Evolutionary conservation across 2,329 filamentous ascomycete genomes (phyloP).

Genomic region (Penicillium brevicompactum): DNA sequence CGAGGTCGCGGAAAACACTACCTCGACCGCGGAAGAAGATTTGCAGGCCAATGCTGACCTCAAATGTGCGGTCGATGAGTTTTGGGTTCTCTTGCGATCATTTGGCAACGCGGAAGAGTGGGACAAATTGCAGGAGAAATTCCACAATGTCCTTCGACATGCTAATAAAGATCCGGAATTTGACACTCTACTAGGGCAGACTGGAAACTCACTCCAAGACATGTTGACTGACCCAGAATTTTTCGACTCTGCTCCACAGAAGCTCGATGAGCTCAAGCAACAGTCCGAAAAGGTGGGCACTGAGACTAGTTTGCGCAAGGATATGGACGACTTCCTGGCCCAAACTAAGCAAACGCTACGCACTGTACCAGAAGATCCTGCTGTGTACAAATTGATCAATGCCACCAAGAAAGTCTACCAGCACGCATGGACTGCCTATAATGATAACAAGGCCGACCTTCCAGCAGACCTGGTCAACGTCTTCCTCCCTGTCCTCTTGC

Average conservation of each 20-base stretch:
- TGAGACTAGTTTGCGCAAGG: slow-evolving; percentile 69
- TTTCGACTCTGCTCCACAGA: slow-evolving; percentile 72
- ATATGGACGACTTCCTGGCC: slow-evolving; percentile 71
- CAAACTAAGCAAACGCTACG: slow-evolving; percentile 69
- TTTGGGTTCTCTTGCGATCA: slow-evolving; percentile 77
- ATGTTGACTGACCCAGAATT: slow-evolving; percentile 85
- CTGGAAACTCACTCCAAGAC: slow-evolving; percentile 74
- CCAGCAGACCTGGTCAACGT: slow-evolving; percentile 75
- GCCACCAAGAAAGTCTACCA: slow-evolving; percentile 69
- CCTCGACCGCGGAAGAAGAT: slow-evolving; percentile 68
- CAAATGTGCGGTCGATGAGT: slow-evolving; percentile 74
- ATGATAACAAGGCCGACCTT: slow-evolving; percentile 69
- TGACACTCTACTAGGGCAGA: slow-evolving; percentile 72
- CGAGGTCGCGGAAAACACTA: slow-evolving; percentile 67
- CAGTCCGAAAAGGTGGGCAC: slow-evolving; percentile 61
- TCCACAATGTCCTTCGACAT: slow-evolving; percentile 72
- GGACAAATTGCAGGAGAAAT: slow-evolving; percentile 70
- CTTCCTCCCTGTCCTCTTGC: slow-evolving; percentile 76
- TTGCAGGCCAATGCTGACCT: slow-evolving; percentile 72
- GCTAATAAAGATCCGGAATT: slow-evolving; percentile 79
- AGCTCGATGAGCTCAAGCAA: slow-evolving; percentile 61
- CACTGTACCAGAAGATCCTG: slow-evolving; percentile 70
- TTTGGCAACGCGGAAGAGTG: slow-evolving; percentile 76
- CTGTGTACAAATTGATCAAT: slow-evolving; percentile 68
- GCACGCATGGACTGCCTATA: slow-evolving; percentile 67